Evolutionary conservation across 2,329 filamentous ascomycete species (phyloP), one percentile per base, ranked within the genome.

Genomic region (Aphanocladium album): DNA sequence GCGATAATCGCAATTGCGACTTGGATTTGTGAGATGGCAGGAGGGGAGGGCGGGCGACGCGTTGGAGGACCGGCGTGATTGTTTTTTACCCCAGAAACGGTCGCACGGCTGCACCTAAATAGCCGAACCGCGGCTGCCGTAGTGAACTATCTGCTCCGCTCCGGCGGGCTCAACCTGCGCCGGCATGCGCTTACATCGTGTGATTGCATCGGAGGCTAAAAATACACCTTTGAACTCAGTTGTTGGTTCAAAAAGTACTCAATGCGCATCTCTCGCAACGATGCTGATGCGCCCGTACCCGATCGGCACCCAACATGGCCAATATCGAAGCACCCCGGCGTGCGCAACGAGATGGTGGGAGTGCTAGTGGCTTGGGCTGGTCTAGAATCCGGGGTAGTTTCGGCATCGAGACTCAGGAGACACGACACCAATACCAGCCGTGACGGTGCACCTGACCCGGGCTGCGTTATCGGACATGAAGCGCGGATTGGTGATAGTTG

Each of bases 381-480:
- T 27, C 56, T 43, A 33, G 56, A 43, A 35, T 21, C 37, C 25
- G 56, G 55, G 45, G 55, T 37, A 57, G 55, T 3, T 35, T 58
- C 56, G 56, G 56, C 46, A 19, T 57, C 45, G n/a, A 39, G 5
- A 33, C 21, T 21, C 46, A 33, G 7, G 8, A 35, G 19, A 51
- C 27, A 51, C 33, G 9, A 5, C n/a, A n/a, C 21, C 25, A 41
- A 25, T 23, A 27, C 25, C 19, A 23, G 37, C 47, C 47, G 27
- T 45, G 12, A 35, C n/a, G 9, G 37, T 27, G 57, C 57, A 59
- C 47, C 57, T 59, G 57, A 59, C 57, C 57, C 37, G 6, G 6
- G n/a, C 16, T 52, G 57, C 57, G 57, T 37, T 46, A 46, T 53
- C 47, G 57, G 49, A 59, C 37, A 35, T 19, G 25, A 12, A 17